Base-by-base conservation (phyloP, 2,329 filamentous ascomycete genomes). In the Fusarium brevicatenulatum region DNA sequence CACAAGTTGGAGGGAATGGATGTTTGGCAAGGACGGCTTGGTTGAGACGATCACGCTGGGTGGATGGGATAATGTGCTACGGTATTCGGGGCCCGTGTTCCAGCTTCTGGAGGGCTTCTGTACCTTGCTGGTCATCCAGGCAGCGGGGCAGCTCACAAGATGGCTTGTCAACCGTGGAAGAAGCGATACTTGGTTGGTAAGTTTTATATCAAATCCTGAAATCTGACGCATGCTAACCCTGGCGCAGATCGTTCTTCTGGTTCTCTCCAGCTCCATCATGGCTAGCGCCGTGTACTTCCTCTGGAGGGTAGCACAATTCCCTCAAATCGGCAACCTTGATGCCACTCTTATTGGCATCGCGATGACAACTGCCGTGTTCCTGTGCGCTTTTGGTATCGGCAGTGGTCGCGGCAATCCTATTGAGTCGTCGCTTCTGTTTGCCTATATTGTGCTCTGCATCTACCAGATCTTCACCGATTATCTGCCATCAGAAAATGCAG, bases 401-500 rank as follows among this genome's bases (percentile, higher is more conserved):
- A 97, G 94, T 78, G 95, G 95, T 4, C 91, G 95, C 77, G 96
- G 96, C 69, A 99, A 97, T 78, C 94, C 95, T 5, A 93, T 98
- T 61, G 95, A 99, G 83, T 97, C 94, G 75, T 97, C 95, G 28
- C 86, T 99, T 16, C 88, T 99, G 66, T 98, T 99, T 72, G 95
- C 96, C 78, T 99, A 99, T 82, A 91, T 98, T 69, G 96, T 97
- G n/a, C 91, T 99, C 71, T 98, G 95, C 85, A 93, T 98, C 79
- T 99, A 98, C 84, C 96, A 99, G 82, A 98, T 98, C 82, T 98
- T 98, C 82, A 99, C 96, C 78, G 96, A 99, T 83, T 98, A 98
- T 83, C 90, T 95, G 75, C 95, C 96, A 7, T 95, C 93, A 9
- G 90, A 88, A n/a, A 85, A 88, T 34, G 85, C 87, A 37, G 87